phyloP scores from a whole-genome alignment of 257 asterid species.

The Solanum medicagineum region DNA sequence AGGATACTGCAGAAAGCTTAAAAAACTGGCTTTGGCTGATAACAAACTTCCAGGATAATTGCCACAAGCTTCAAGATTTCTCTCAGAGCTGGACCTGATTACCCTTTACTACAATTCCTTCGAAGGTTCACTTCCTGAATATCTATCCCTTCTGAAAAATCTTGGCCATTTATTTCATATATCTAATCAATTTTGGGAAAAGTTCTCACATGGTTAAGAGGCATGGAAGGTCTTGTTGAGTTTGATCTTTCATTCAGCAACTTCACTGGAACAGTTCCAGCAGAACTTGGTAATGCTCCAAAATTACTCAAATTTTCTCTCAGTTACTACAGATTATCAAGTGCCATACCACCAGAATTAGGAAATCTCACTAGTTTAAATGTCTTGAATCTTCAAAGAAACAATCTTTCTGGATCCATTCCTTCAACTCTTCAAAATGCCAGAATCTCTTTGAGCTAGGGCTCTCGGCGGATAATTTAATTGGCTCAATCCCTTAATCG shows the following conservation, averaged over 20 bases:
- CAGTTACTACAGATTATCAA: slow-evolving; percentile 36
- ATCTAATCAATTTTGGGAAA: slow-evolving; percentile 38
- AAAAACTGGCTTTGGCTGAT: slow-evolving; percentile 54
- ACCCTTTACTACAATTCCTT: slow-evolving; percentile 76
- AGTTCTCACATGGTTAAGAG: slow-evolving; percentile 68
- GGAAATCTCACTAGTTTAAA: slow-evolving; percentile 55
- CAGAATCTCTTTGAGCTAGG: slow-evolving; percentile 68
- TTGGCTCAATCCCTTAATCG: slow-evolving; percentile 51
- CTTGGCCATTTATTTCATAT: slow-evolving; percentile 56
- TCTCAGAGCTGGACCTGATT: slow-evolving; percentile 38
- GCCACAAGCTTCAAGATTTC: slow-evolving; percentile 56
- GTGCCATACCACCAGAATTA: slow-evolving; percentile 53
- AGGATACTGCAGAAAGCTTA: slow-evolving; percentile 71
- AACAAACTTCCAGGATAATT: slow-evolving; percentile 66
- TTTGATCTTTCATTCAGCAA: slow-evolving; percentile 56
- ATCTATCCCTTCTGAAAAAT: slow-evolving; percentile 53
- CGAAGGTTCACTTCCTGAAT: slow-evolving; percentile 64
- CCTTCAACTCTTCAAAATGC: slow-evolving; percentile 57
- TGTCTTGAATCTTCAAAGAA: slow-evolving; percentile 56
- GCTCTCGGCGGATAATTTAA: slow-evolving; percentile 43
- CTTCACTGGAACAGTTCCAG: slow-evolving; percentile 53
- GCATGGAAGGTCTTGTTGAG: slow-evolving; percentile 49
- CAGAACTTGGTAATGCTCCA: slow-evolving; percentile 55
- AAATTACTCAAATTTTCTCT: slow-evolving; percentile 44
- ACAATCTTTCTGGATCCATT: slow-evolving; percentile 49